Percentiles rank a stretch among this genome's conserved stretches.
Conservation (phyloP, 2,329 filamentous ascomycete genomes). For the Fusarium beomiforme region DNA sequence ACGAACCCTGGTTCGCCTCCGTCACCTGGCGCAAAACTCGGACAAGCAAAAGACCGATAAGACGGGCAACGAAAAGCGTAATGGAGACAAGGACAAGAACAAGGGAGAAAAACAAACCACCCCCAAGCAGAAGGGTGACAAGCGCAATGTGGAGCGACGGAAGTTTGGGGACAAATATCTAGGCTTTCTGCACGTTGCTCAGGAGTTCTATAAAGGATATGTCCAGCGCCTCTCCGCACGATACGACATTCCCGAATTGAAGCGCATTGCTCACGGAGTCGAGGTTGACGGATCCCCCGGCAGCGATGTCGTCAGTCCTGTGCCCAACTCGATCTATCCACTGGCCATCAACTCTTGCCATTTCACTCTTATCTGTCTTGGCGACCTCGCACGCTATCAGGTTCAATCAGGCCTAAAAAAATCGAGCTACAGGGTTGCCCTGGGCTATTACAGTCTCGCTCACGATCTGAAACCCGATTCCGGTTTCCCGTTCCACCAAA, state of each 20-base stretch:
- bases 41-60: conserved; percentile 57
- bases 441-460: conserved; percentile 87
- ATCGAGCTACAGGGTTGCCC: conserved; percentile 80
- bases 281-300: conserved; percentile 47
- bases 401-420: conserved; percentile 76
- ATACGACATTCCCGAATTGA: conserved; percentile 64
- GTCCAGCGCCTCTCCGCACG: conserved; percentile 78
- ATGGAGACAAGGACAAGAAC: conserved; percentile 39
- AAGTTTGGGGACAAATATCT: conserved; percentile 85
- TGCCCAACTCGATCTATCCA: conserved; percentile 61
- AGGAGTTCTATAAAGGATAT: conserved; percentile 88
- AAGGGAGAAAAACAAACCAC: conserved; percentile 39
- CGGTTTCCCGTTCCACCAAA: conserved; percentile 88
- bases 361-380: conserved; percentile 83
- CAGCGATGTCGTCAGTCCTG: conserved; percentile 54
- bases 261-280: conserved; percentile 54
- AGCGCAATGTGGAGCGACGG: conserved; percentile 67
- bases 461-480: conserved; percentile 80
- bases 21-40: conserved; percentile 62
- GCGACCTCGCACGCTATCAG: conserved; percentile 90
- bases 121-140: conserved; percentile 39
- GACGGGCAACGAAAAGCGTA: conserved; percentile 37
- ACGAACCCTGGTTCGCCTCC: conserved; percentile 69
- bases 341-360: conserved; percentile 80
- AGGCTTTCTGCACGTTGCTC: conserved; percentile 86